phyloP scores from a whole-genome alignment of 768 basidiomycete species.

The Calocybe gangraenosa region DNA sequence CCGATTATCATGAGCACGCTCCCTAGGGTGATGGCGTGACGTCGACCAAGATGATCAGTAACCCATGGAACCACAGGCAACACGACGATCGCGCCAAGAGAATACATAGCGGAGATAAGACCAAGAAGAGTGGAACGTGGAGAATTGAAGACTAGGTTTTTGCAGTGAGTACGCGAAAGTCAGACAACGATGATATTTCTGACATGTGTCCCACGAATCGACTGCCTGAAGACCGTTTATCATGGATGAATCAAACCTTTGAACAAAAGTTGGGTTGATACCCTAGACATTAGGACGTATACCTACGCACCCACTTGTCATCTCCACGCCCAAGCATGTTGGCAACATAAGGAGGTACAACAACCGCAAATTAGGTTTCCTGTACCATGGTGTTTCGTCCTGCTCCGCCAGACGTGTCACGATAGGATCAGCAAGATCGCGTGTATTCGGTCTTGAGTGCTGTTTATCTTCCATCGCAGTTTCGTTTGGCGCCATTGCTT shows the following conservation, averaged over 20 bases:
- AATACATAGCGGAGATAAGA: constrained; percentile 56
- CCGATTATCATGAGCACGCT: constrained; percentile 47
- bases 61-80: constrained; percentile 50
- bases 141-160: constrained; percentile 42
- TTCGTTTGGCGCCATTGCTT: constrained; percentile 8
- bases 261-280: not conserved
- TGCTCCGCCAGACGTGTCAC: constrained; percentile 39
- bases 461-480: constrained; percentile 8
- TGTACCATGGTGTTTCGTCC: constrained; percentile 58
- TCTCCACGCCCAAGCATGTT: constrained; percentile 58
- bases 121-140: constrained; percentile 54
- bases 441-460: constrained; percentile 2
- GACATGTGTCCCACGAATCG: constrained; percentile 52
- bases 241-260: constrained; percentile 58
- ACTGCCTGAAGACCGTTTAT: constrained; percentile 61
- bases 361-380: constrained; percentile 52
- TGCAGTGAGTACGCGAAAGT: not conserved
- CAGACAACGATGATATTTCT: constrained; percentile 6
- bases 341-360: constrained; percentile 57
- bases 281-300: not conserved
- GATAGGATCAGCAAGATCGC: constrained; percentile 24
- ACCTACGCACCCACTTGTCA: constrained; percentile 49
- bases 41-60: constrained; percentile 48
- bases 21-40: constrained; percentile 47
- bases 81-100: constrained; percentile 52